Evolutionary conservation across 345 rosid species (phyloP).

Genomic region (Gossypium longicalyx): DNA sequence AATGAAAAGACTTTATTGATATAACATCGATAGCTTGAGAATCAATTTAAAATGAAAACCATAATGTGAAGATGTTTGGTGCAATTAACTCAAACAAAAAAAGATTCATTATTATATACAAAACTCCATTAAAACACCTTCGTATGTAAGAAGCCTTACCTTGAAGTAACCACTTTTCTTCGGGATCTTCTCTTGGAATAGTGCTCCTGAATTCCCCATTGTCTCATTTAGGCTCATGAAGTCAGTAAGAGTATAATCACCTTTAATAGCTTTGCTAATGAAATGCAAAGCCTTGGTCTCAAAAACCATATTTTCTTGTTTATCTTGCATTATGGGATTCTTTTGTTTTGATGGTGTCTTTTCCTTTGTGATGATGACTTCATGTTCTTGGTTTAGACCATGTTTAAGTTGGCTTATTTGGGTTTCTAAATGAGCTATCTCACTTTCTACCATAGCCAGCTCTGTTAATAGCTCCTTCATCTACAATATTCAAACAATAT

Average conservation of each 20-base stretch:
- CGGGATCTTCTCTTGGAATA: slow-evolving; percentile 38
- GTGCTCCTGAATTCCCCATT: slow-evolving; percentile 18
- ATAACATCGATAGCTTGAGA: too few species aligned
- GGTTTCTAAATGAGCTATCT: slow-evolving; percentile 61
- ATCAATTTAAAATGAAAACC: too few species aligned
- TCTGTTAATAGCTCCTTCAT: slow-evolving; percentile 74
- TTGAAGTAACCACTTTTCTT: slow-evolving; percentile 43
- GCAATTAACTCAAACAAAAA: too few species aligned
- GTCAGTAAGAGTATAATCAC: slow-evolving; percentile 52
- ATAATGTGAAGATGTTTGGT: too few species aligned
- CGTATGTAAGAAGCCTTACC: neutral
- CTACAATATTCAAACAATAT: slow-evolving; percentile 28
- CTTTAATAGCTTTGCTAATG: slow-evolving; percentile 85
- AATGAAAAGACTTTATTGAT: too few species aligned
- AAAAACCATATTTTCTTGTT: slow-evolving; percentile 43
- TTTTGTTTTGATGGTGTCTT: slow-evolving; percentile 29
- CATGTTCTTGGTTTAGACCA: slow-evolving; percentile 57
- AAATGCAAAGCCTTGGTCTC: slow-evolving; percentile 86
- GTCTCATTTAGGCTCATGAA: slow-evolving; percentile 42
- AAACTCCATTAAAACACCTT: too few species aligned
- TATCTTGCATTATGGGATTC: slow-evolving; percentile 36
- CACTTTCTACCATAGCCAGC: slow-evolving; percentile 66
- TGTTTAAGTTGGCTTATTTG: slow-evolving; percentile 62
- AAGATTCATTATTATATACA: too few species aligned
- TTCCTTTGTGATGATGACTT: slow-evolving; percentile 41